Base-by-base conservation (phyloP, 2,329 filamentous ascomycete species). In the Fusarium dlaminii region DNA sequence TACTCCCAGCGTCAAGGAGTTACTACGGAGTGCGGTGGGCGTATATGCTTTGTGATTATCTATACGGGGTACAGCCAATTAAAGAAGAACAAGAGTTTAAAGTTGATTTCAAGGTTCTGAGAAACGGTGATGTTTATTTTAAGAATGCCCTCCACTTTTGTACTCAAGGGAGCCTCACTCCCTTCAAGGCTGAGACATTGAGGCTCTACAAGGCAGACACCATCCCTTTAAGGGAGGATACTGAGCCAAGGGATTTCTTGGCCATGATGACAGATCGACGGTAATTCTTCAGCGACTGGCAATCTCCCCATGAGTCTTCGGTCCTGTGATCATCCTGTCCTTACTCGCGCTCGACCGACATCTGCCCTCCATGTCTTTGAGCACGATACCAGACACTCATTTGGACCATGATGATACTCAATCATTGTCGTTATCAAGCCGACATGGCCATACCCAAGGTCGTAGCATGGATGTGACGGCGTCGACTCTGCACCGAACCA, bases 401-500 rank as follows among this genome's bases (percentile, higher is more conserved):
- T 43, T 46, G 34, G 27, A 48, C 14, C 55, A 68, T 32, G 36
- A 62, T 22, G 63, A 55, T 62, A 43, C 49, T 12, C 20, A 43
- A 17, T 32, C 48, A 6, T 22, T 62, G 15, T 34, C 55, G 15
- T 43, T 56, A 6, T 29, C 66, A 14, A 37, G 27, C 2, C 32
- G 40, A 22, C 32, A 36, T 20, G 45, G 49, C 20, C 48, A 68
- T 30, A 6, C 8, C 1, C 52, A 42, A 20, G 36, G 55, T 4
- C 58, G 24, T 10, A 72, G 58, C 15, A 68, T 54, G 57, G 68
- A 72, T 32, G 63, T 72, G 5, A 72, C 70, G 5, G 64, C 59
- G 8, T 72, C 70, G 17, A 72, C 68, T 37, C 54, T 72, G 4
- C 67, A 72, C 20, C 49, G 70, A 45, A 61, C 55, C 9, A 72